These are phyloP conservation scores for Pichia sp. DNA, from an alignment of 1,139 yeast species.

Conservation along the genomic window DNA sequence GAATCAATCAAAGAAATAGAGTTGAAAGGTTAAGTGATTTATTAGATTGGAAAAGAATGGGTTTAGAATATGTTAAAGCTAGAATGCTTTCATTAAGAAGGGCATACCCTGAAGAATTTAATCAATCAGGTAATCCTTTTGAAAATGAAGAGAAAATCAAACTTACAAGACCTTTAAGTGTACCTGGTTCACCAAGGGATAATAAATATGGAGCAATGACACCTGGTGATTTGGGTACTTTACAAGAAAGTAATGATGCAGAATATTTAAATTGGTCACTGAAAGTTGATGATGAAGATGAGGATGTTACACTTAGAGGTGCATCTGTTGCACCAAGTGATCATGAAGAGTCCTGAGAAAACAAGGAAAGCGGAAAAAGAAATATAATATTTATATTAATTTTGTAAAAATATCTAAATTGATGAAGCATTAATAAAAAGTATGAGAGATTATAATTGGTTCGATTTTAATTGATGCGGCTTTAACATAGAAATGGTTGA, in stretches of 20 bases:
- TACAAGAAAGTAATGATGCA: slow-evolving; percentile 79
- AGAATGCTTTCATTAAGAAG: slow-evolving; percentile 85
- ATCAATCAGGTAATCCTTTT: slow-evolving; percentile 46
- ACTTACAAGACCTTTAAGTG: slow-evolving; percentile 85
- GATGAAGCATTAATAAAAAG: no score
- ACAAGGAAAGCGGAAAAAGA: no score
- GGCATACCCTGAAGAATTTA: slow-evolving; percentile 86
- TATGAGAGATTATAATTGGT: no score
- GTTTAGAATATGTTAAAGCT: slow-evolving; percentile 91
- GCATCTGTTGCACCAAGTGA: slow-evolving; percentile 33
- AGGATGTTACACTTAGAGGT: slow-evolving; percentile 36
- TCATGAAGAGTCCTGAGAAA: slow-evolving; percentile 6
- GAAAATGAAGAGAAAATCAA: slow-evolving; percentile 48
- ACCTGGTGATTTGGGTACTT: slow-evolving; percentile 95
- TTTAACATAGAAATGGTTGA: background rate
- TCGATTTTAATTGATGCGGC: no score
- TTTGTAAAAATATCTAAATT: background rate
- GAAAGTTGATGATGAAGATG: slow-evolving; percentile 37
- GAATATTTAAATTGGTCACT: slow-evolving; percentile 73
- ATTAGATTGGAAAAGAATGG: slow-evolving; percentile 98
- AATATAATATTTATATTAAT: background rate
- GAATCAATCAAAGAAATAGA: slow-evolving; percentile 96
- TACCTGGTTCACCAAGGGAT: slow-evolving; percentile 90
- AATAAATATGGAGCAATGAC: slow-evolving; percentile 67
- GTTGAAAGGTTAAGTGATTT: slow-evolving; percentile 90